Evolutionary conservation across 768 basidiomycete species (phyloP).

Genomic region (Auriscalpium vulgare): DNA sequence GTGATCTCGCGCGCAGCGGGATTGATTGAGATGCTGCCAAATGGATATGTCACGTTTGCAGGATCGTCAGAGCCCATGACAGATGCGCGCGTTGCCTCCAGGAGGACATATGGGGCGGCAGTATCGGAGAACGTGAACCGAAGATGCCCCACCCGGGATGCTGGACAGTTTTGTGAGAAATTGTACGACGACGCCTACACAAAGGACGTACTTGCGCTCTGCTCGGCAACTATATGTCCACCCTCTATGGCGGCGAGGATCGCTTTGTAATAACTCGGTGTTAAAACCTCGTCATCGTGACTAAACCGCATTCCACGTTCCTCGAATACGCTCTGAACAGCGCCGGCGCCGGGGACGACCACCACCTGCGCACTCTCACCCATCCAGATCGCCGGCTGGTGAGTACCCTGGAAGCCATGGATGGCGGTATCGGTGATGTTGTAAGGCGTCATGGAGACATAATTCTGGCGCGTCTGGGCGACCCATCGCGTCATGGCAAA

Average conservation of each 20-base stretch:
- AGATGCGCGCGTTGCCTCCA: conserved; percentile 60
- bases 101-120: conserved; percentile 45
- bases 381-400: conserved; percentile 89
- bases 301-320: conserved; percentile 48
- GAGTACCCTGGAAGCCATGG: conserved; percentile 73
- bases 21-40: conserved; percentile 42
- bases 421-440: conserved; percentile 53
- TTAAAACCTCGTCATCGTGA: conserved; percentile 45
- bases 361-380: conserved; percentile 63
- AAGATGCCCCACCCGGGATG: conserved; percentile 69
- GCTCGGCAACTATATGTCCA: conserved; percentile 46
- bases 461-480: conserved; percentile 70
- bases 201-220: conserved; percentile 47
- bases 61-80: conserved; percentile 46
- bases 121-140: conserved; percentile 55
- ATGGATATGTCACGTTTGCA: conserved; percentile 42
- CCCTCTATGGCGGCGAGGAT: conserved; percentile 44
- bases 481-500: conserved; percentile 87
- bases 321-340: conserved; percentile 46
- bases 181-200: background rate
- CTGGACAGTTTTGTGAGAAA: conserved; percentile 24
- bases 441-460: conserved; percentile 65
- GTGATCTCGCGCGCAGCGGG: conserved; percentile 40
- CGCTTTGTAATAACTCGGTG: conserved; percentile 49
- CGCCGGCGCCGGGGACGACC: conserved; percentile 48